These are phyloP conservation scores for Murraya paniculata DNA, from an alignment of 345 rosid genomes.

Conservation along the genomic window DNA sequence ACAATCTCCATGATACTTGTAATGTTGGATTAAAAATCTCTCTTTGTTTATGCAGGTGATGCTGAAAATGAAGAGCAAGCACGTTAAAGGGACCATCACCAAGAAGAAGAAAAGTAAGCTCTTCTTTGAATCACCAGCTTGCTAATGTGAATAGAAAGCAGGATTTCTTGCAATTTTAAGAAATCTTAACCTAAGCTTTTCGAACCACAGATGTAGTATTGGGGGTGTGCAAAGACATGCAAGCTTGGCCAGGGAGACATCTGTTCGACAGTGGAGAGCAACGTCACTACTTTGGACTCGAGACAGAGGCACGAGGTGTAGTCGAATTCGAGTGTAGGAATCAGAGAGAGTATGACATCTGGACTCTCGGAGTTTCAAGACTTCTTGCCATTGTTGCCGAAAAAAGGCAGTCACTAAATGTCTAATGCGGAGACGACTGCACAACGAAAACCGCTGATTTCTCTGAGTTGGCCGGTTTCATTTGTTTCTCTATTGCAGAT, in stretches of 20 bases:
- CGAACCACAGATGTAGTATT: constrained; percentile 56
- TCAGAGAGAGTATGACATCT: constrained; percentile 66
- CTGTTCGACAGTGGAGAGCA: constrained; percentile 61
- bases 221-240: constrained; percentile 69
- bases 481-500: background rate
- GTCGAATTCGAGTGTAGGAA: constrained; percentile 87
- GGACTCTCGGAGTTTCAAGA: constrained; percentile 75
- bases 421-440: background rate
- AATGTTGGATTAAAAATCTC: background rate
- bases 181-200: background rate
- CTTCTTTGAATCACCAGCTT: background rate
- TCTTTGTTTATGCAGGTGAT: constrained; percentile 45
- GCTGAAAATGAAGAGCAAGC: constrained; percentile 90
- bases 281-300: constrained; percentile 74
- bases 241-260: constrained; percentile 93
- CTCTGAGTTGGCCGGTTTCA: background rate
- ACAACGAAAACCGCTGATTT: background rate
- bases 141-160: background rate
- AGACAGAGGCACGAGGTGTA: constrained; percentile 58
- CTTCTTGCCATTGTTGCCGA: constrained; percentile 60
- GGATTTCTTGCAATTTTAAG: no score
- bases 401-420: constrained; percentile 30
- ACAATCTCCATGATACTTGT: background rate
- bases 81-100: constrained; percentile 74
- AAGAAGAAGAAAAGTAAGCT: constrained; percentile 85